Percentiles rank a stretch among this genome's conserved stretches.
phyloP scores from a whole-genome alignment of 73 alveolate genomes.

The Blepharisma stoltei region DNA sequence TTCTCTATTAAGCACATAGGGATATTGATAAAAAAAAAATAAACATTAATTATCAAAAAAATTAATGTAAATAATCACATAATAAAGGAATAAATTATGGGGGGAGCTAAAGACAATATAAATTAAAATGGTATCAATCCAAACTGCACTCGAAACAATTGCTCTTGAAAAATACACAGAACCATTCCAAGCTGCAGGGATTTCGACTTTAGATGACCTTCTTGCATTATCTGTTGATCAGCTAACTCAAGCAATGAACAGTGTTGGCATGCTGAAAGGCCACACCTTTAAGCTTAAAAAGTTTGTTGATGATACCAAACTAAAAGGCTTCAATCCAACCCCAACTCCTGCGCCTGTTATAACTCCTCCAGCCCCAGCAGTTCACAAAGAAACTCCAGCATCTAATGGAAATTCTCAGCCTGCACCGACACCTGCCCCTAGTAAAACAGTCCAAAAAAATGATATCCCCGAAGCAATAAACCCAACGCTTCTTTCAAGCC shows the following conservation, averaged over 20 bases:
- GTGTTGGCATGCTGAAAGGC: neutral
- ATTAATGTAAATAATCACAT: no score
- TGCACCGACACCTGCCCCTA: neutral
- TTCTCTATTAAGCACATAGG: no score
- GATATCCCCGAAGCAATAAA: neutral
- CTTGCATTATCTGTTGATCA: neutral
- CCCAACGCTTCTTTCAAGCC: neutral
- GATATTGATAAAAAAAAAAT: no score
- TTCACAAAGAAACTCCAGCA: no score
- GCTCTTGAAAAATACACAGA: neutral
- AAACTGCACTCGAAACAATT: neutral
- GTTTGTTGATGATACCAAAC: neutral
- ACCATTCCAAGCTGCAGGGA: neutral
- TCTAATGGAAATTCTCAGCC: neutral
- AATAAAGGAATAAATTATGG: no score
- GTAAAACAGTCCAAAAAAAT: neutral
- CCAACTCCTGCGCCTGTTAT: neutral
- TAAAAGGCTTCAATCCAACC: neutral
- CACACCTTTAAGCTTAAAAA: neutral
- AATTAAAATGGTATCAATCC: neutral
- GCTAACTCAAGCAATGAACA: neutral
- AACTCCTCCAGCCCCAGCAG: neutral
- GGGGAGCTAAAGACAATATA: no score
- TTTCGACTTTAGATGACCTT: neutral
- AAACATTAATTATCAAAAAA: no score